Conservation (phyloP, 2,329 filamentous ascomycete genomes). For the Lecanicillium sp. region DNA sequence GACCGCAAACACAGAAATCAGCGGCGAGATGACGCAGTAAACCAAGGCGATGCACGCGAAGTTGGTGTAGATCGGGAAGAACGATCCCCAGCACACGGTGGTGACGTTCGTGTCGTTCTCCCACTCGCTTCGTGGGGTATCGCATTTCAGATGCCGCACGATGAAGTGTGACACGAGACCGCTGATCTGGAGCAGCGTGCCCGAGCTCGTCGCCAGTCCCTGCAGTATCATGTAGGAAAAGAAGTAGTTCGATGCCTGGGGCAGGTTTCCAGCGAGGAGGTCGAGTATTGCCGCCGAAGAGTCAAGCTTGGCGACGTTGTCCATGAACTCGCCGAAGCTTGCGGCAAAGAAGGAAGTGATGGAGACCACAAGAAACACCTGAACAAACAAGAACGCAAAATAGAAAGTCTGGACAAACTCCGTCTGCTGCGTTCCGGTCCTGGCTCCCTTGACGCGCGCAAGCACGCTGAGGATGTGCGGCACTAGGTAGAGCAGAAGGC, state of each 20-base stretch:
- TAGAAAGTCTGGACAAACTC: constrained; percentile 88
- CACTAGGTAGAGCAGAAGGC: constrained; percentile 69
- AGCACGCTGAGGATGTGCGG: constrained; percentile 71
- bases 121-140: constrained; percentile 77
- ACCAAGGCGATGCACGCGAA: constrained; percentile 88
- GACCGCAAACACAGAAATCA: constrained; percentile 89
- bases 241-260: constrained; percentile 89
- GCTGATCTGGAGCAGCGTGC: constrained; percentile 77
- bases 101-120: constrained; percentile 69
- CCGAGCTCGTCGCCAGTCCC: constrained; percentile 82
- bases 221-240: constrained; percentile 98
- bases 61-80: constrained; percentile 95
- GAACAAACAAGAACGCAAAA: constrained; percentile 89
- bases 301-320: constrained; percentile 31
- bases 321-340: constrained; percentile 54
- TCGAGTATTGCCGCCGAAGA: constrained; percentile 61
- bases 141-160: constrained; percentile 72
- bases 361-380: constrained; percentile 88
- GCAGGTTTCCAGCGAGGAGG: constrained; percentile 69
- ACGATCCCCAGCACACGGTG: constrained; percentile 79
- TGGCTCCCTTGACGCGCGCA: constrained; percentile 65
- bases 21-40: constrained; percentile 79
- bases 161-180: constrained; percentile 74
- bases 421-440: constrained; percentile 71
- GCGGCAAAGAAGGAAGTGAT: constrained; percentile 66